phyloP scores from a whole-genome alignment of 148 eudicot genomes.

The Camellia granthamiana region DNA sequence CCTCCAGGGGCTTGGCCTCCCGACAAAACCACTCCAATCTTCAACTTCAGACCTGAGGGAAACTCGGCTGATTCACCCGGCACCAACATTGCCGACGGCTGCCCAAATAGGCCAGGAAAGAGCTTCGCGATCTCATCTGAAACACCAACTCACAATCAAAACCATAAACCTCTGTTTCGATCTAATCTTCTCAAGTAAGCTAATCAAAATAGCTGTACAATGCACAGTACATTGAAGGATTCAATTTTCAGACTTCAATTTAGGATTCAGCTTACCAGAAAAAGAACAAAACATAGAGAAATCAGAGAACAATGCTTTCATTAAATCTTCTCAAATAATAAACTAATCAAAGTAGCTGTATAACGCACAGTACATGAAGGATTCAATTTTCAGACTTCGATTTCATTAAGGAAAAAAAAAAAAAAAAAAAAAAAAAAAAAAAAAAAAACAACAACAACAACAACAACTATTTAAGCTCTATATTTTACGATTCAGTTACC shows the following conservation, averaged over 20 bases:
- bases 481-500: too few relatives aligned
- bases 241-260: background rate
- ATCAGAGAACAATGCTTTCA: conserved; percentile 12
- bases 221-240: background rate
- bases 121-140: conserved; percentile 93
- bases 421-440: too few relatives aligned
- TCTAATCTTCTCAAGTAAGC: background rate
- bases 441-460: too few relatives aligned
- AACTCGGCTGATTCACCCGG: conserved; percentile 52
- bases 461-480: too few relatives aligned
- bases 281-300: background rate
- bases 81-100: conserved; percentile 73
- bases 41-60: conserved; percentile 50
- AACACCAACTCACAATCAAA: conserved; percentile 19
- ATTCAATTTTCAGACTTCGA: too few relatives aligned
- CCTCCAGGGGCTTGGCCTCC: conserved; percentile 99
- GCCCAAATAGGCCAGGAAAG: conserved; percentile 80
- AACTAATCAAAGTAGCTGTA: too few relatives aligned
- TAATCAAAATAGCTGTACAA: background rate
- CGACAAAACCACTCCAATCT: conserved; percentile 88
- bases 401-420: too few relatives aligned
- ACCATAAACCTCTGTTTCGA: background rate
- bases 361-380: too few relatives aligned
- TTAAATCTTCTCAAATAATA: too few relatives aligned
- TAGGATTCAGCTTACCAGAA: background rate